phyloP scores from a whole-genome alignment of 2,329 filamentous ascomycete genomes.

The Lachnellula subtilissima region DNA sequence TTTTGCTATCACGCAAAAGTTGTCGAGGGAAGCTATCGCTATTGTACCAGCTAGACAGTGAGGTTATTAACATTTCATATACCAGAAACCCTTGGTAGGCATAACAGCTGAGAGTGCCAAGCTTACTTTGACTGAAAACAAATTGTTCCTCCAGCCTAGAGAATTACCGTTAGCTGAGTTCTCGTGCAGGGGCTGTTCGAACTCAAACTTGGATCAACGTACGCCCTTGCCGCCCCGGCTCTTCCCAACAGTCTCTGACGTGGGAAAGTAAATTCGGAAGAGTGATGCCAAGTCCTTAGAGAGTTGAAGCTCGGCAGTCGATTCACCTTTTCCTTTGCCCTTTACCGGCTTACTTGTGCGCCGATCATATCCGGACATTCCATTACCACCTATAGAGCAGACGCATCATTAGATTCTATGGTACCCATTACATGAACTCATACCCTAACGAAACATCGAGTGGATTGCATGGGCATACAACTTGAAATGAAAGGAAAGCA shows the following conservation, averaged over 20 bases:
- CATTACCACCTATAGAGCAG: conserved; percentile 39
- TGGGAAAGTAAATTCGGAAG: conserved; percentile 79
- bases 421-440: background rate
- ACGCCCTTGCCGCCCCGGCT: conserved; percentile 61
- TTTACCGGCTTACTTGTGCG: conserved; percentile 28
- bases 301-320: conserved; percentile 18
- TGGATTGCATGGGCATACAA: background rate
- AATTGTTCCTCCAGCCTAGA: conserved; percentile 71
- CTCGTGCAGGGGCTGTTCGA: background rate
- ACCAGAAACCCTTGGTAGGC: background rate
- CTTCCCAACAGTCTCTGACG: conserved; percentile 58
- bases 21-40: conserved; percentile 63
- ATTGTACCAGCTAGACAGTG: conserved; percentile 48
- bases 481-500: background rate
- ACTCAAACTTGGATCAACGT: conserved; percentile 24
- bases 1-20: conserved; percentile 71
- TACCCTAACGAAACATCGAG: background rate
- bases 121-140: conserved; percentile 62
- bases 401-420: conserved; percentile 6
- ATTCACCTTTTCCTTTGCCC: conserved; percentile 11
- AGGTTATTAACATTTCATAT: background rate
- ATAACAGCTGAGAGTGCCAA: conserved; percentile 25
- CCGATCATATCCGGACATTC: conserved; percentile 38
- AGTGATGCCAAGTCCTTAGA: conserved; percentile 37
- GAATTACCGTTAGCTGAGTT: conserved; percentile 1